Percentiles rank a stretch among this genome's conserved stretches.
These are phyloP conservation scores for Phytophthora foliorum DNA, from an alignment of 352 stramenopile genomes.

Conservation along the genomic window DNA sequence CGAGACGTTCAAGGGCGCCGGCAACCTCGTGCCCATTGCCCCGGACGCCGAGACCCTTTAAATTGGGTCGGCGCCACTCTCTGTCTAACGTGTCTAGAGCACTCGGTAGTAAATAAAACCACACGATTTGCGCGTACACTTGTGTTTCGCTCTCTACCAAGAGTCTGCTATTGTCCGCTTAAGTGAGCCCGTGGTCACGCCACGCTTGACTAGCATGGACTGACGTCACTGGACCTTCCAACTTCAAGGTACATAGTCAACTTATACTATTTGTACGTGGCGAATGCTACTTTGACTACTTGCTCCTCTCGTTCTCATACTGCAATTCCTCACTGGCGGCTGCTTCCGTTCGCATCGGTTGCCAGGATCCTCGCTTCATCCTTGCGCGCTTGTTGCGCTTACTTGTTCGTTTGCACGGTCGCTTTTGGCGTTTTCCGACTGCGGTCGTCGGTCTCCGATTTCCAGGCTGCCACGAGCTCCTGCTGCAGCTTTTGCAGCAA, in stretches of 20 bases:
- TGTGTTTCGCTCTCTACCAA: neutral
- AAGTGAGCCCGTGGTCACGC: neutral
- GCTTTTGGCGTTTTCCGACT: constrained; percentile 15
- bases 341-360: constrained; percentile 42
- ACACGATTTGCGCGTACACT: constrained; percentile 30
- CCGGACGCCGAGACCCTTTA: constrained; percentile 32
- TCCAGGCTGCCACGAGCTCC: constrained; percentile 28
- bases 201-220: constrained; percentile 6
- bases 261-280: constrained; percentile 40
- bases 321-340: constrained; percentile 21
- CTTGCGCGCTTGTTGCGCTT: constrained; percentile 21
- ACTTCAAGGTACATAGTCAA: constrained; percentile 26
- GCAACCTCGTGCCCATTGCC: constrained; percentile 38
- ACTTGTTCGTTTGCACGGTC: constrained; percentile 18
- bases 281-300: constrained; percentile 32
- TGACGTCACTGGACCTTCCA: constrained; percentile 25
- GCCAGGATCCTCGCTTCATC: constrained; percentile 27
- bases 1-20: constrained; percentile 31
- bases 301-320: constrained; percentile 31
- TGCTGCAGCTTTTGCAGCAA: constrained; percentile 36
- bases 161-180: too few species aligned
- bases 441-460: constrained; percentile 18
- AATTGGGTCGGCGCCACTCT: constrained; percentile 3
- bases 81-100: constrained; percentile 15
- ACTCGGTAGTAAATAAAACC: constrained; percentile 33